Evolutionary conservation across 495 filamentous ascomycete genomes (phyloP), one percentile per base, ranked within the genome.

Genomic region (Tetracladium setigerum): DNA sequence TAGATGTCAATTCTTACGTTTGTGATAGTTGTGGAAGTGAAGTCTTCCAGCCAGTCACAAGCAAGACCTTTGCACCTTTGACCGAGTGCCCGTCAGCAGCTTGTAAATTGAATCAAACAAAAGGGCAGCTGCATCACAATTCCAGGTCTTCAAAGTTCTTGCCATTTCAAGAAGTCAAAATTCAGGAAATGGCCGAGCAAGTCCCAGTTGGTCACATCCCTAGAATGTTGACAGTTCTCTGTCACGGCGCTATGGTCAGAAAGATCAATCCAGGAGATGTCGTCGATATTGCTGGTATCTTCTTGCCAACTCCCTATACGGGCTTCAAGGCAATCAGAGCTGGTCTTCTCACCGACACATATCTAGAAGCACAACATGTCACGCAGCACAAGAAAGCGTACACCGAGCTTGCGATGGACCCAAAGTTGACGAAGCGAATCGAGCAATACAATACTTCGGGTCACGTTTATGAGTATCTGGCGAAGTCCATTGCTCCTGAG

Each of bases 131-230:
- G 31, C 89, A 92, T 65, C 81, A 90, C 34, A 95, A 89, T 0
- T 95, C 91, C 1, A 78, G 92, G 51, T 92, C 94, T 0, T 96
- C 90, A 27, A 97, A 97, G 61, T 98, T 96, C 61, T 67, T 95
- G 57, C 88, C 92, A 4, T 98, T 97, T 77, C 92, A 98, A 65
- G 92, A 98, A 66, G 83, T 97, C 59, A 96, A 96, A 69, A 87
- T 98, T 55, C 94, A 98, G 68, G 92, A 98, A 65, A 85, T 97
- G 77, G 90, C 92, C 22, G 92, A 97, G 56, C 92, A 98, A 62
- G 92, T 98, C 1, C 92, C 92, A 8, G 91, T 98, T 49, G 92
- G 92, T 22, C 92, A 98, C 62, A 97, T 98, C 50, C 92, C 92
- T 16, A 81, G 92, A 39, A 84, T 83, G 35, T 67, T 98, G 40